Base-by-base conservation (phyloP, 2,329 filamentous ascomycete genomes). In the Stagonosporopsis chrysanthemi region DNA sequence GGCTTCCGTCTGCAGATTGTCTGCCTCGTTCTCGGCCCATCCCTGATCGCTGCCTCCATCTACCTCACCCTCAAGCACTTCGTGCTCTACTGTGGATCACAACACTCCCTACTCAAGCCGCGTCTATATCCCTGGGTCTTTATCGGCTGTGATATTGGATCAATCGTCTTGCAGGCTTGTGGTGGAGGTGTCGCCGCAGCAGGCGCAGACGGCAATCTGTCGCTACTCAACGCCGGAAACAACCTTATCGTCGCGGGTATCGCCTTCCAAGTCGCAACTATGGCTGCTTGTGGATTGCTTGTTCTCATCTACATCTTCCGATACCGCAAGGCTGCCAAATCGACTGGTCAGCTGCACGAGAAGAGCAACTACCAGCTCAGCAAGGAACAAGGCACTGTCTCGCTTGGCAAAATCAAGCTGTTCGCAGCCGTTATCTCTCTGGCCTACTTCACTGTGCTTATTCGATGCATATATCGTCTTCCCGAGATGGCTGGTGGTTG, bases 181-280 rank as follows among this genome's bases (percentile, higher is more conserved):
- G 84, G 84, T 17, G 84, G 84, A 52, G 84, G 80, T 36, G 76
- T 86, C 47, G 82, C 86, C 1, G 83, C 84, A 0, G 61, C 65
- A 2, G 58, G 71, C 12, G 68, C 64, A 46, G 66, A 56, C 24
- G 65, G 48, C 8, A 68, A 68, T 39, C 61, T 62, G 42, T 78
- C 54, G 38, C 63, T 63, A 23, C 80, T 82, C 9, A 62, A 70
- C 8, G 65, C 47, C 3, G 83, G 84, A 7, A 80, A 83, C 59
- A 75, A 83, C 60, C 79, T 86, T 51, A 85, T 86, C 66, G 81
- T 86, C 29, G 78, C 83, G 2, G 84, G 84, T 63, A 80, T 86
- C 24, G 79, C 79, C 0, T 80, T 83, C 57, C 84, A 86, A 67
- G 83, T 86, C 17, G 77, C 75, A 3, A 83, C 82, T 0, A 72